Percentiles rank a stretch among this genome's conserved stretches.
Conservation (phyloP, 2,329 filamentous ascomycete genomes). For the Fusarium penzigii region DNA sequence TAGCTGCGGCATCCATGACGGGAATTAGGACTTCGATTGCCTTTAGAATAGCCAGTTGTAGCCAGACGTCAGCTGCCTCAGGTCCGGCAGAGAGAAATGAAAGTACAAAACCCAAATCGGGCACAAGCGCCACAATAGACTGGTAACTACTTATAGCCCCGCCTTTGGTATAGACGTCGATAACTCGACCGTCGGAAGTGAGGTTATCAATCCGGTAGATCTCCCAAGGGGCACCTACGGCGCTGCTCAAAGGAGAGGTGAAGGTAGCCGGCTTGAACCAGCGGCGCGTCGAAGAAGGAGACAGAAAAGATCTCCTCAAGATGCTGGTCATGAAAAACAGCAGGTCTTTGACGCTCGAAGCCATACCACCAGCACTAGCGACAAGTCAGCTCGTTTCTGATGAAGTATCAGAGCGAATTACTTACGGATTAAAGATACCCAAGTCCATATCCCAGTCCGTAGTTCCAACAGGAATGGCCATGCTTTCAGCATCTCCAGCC, state of each 20-base stretch:
- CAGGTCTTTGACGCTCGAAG: neutral
- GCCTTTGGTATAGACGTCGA: constrained; percentile 1
- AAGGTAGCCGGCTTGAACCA: constrained; percentile 5
- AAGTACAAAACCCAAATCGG: neutral
- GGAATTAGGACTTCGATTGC: constrained; percentile 1
- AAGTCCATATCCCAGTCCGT: constrained; percentile 2
- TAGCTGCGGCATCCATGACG: neutral
- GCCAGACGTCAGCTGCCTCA: neutral
- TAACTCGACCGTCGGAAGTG: neutral
- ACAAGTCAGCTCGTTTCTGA: neutral
- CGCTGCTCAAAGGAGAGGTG: neutral
- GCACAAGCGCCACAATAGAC: neutral
- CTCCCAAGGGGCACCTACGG: constrained; percentile 5
- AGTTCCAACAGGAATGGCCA: neutral
- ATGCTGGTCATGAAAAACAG: neutral
- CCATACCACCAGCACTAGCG: constrained; percentile 1
- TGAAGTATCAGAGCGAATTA: fast-evolving
- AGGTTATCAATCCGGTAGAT: constrained; percentile 9
- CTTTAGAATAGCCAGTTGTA: neutral
- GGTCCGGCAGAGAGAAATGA: constrained; percentile 4
- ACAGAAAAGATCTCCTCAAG: neutral
- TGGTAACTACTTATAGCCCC: neutral
- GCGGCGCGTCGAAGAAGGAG: neutral
- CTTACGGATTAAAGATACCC: constrained; percentile 2
- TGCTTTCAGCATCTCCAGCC: fast-evolving